A percentile compares a stretch with the other conserved stretches of the same genome.
Evolutionary conservation across 257 asterid genomes (phyloP).

Genomic region (Plantago ovata): DNA sequence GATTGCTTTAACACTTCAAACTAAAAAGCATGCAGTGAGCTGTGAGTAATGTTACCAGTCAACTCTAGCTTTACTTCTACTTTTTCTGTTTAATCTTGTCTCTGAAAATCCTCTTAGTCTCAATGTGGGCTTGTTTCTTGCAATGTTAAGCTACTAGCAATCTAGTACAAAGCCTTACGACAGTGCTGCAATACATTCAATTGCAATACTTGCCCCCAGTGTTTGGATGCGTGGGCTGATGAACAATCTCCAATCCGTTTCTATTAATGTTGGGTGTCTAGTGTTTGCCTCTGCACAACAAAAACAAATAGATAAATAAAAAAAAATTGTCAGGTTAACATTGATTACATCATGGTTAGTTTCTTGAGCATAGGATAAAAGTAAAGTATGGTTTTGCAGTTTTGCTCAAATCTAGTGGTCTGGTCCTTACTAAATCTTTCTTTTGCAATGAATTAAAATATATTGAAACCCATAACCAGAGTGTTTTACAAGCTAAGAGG

Average conservation of each 20-base stretch:
- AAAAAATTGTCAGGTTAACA: not conserved
- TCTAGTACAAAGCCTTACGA: not conserved
- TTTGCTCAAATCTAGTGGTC: not conserved
- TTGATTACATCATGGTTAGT: not conserved
- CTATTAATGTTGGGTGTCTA: no score
- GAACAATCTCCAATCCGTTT: not conserved
- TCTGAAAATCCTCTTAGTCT: not conserved
- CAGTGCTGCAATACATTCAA: not conserved
- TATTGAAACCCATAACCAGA: no score
- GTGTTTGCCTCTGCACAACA: no score
- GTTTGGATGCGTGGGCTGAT: not conserved
- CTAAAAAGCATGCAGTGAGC: no score
- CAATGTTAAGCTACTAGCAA: not conserved
- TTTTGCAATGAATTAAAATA: no score
- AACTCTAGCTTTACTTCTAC: not conserved
- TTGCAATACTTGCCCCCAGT: not conserved
- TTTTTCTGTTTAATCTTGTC: not conserved
- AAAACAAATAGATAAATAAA: no score
- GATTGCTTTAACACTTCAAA: no score
- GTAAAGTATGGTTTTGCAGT: not conserved
- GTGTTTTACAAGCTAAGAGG: no score
- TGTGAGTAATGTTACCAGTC: no score
- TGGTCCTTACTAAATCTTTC: conserved; percentile 8
- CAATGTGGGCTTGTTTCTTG: not conserved
- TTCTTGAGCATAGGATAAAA: not conserved